Evolutionary conservation across 441 rosid species (phyloP), one percentile per base, ranked within the genome.

Genomic region (Jatropha multifida): DNA sequence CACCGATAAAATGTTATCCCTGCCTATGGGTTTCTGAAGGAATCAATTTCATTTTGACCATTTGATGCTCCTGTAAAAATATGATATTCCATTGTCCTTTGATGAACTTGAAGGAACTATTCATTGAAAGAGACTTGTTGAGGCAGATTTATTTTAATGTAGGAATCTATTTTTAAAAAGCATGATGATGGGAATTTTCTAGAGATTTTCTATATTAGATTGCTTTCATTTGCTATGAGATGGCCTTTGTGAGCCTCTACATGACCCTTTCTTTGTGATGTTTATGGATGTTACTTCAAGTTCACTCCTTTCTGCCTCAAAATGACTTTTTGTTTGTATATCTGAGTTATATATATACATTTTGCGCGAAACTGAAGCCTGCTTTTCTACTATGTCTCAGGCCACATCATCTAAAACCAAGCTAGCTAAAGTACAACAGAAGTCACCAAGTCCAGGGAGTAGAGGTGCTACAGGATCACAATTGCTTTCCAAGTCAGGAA

Each of bases 401-500:
- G 77, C 77, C 44, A 70, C 62, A 38, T 58, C 75, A 48, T 74
- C 78, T 17, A 82, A 63, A 72, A 42, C 77, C 37, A 78, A 71
- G 65, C 78, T 77, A 42, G 71, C 79, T 52, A 83, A 77, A 66
- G 46, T 41, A n/a, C 77, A 3, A 38, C 77, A 58, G 4, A 78
- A 76, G 66, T 67, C 81, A 7, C 74, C 75, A 9, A 80, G 79
- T 72, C 71, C 63, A 11, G 82, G 75, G 56, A 72, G 59, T 38
- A 79, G 72, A 76, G 68, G 71, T 72, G 55, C 81, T 44, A 56
- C 69, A 27, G 83, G 74, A 23, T 71, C 76, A 1, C 72, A 74
- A 56, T 56, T 76, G 27, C 75, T 68, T 73, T 73, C 87, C n/a
- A 78, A 56, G 81, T 72, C 79, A 15, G 76, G 81, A 77, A 74